Percentiles rank a stretch among this genome's conserved stretches.
Evolutionary conservation across 257 asterid genomes (phyloP).

Genomic region (Ophiorrhiza pumila): DNA sequence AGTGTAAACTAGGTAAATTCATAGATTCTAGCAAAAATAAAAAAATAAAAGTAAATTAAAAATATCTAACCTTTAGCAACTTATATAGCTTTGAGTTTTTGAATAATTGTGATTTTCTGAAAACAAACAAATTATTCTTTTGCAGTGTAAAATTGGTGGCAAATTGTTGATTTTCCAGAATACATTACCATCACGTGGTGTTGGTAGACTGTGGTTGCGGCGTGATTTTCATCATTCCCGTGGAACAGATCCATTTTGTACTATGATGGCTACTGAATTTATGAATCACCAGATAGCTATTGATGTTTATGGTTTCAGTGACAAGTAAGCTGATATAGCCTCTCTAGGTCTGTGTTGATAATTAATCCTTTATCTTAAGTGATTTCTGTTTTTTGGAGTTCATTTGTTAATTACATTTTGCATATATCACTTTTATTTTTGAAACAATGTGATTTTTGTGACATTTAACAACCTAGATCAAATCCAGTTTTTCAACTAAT

Average conservation of each 20-base stretch:
- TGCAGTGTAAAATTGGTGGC: constrained; percentile 71
- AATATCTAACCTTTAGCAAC: no score
- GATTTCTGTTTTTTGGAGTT: not conserved
- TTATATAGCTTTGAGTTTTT: no score
- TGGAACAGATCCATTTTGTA: constrained; percentile 72
- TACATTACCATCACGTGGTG: constrained; percentile 69
- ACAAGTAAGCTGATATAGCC: constrained; percentile 70
- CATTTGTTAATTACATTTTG: not conserved
- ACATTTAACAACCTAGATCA: not conserved
- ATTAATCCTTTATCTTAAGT: not conserved
- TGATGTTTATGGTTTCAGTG: constrained; percentile 66
- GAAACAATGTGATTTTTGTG: not conserved
- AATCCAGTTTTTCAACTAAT: not conserved
- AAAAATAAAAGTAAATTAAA: no score
- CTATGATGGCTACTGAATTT: constrained; percentile 78
- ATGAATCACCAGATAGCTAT: constrained; percentile 58
- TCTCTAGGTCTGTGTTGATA: constrained; percentile 48
- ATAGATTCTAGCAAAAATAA: no score
- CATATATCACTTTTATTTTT: not conserved
- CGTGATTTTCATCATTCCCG: constrained; percentile 50
- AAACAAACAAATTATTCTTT: not conserved
- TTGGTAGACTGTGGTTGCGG: constrained; percentile 63
- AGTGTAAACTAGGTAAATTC: no score
- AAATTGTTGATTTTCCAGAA: constrained; percentile 70
- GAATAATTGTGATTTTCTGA: no score